Conservation (phyloP, 345 rosid genomes). For the Erucastrum elatum region DNA sequence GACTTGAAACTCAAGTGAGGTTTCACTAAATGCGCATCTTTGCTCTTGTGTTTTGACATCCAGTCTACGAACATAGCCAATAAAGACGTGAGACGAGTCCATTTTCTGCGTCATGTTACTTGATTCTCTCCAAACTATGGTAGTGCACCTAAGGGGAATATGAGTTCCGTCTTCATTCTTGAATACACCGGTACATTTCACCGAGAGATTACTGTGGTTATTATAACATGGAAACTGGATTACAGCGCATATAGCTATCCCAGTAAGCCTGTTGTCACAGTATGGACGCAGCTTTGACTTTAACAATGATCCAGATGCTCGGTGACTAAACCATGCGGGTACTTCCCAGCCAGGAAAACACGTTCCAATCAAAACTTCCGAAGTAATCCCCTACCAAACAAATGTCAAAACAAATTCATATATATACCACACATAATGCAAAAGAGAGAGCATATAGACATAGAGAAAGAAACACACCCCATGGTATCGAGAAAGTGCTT, state of each 20-base stretch:
- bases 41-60: neutral
- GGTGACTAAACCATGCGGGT: neutral
- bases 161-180: neutral
- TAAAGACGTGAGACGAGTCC: constrained; percentile 6
- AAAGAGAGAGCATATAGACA: neutral
- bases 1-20: neutral
- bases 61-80: neutral
- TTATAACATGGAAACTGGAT: neutral
- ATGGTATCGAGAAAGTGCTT: neutral
- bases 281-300: neutral
- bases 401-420: neutral
- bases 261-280: neutral
- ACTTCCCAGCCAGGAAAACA: constrained; percentile 24
- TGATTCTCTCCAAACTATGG: constrained; percentile 2
- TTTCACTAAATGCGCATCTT: neutral
- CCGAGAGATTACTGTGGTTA: neutral
- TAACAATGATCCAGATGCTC: neutral
- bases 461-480: neutral
- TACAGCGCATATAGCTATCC: neutral
- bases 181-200: constrained; percentile 6
- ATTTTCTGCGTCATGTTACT: neutral
- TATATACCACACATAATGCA: neutral
- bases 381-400: neutral
- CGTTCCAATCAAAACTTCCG: neutral
- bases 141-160: neutral